These are phyloP conservation scores for Naganishia liquefaciens DNA, from an alignment of 1,284 basidiomycete genomes.

Conservation along the genomic window DNA sequence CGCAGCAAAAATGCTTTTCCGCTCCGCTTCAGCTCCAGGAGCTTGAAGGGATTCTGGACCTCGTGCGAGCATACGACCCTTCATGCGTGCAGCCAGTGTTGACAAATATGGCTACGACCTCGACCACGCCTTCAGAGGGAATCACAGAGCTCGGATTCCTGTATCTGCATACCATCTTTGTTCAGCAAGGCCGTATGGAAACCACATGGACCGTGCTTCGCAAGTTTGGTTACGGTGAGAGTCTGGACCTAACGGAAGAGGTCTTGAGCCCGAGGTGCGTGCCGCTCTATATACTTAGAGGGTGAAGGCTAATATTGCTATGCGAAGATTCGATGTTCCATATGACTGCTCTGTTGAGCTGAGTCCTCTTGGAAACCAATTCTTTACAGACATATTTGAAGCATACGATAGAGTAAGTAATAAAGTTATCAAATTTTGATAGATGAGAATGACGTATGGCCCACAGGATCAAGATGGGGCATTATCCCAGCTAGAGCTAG, in stretches of 20 bases:
- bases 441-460: conserved; percentile 7
- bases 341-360: conserved; percentile 93
- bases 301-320: neutral
- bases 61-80: conserved; percentile 70
- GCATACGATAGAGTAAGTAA: conserved; percentile 80
- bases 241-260: conserved; percentile 81
- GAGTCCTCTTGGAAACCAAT: conserved; percentile 89
- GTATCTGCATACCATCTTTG: conserved; percentile 94
- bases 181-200: conserved; percentile 91
- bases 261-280: conserved; percentile 80
- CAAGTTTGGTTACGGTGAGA: conserved; percentile 94
- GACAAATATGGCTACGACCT: conserved; percentile 36
- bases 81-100: conserved; percentile 49
- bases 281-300: neutral
- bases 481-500: conserved; percentile 78
- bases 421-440: neutral
- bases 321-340: conserved; percentile 80
- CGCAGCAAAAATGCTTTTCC: conserved; percentile 88
- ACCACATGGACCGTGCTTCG: conserved; percentile 97
- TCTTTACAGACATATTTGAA: conserved; percentile 96
- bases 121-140: conserved; percentile 57
- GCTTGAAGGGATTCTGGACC: conserved; percentile 84
- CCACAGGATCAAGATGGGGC: conserved; percentile 90
- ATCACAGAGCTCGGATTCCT: conserved; percentile 92
- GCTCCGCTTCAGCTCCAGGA: conserved; percentile 89